A percentile compares a stretch with the other conserved stretches of the same genome.
phyloP scores from a whole-genome alignment of 2,329 filamentous ascomycete genomes.

The Cladosporium sp. region DNA sequence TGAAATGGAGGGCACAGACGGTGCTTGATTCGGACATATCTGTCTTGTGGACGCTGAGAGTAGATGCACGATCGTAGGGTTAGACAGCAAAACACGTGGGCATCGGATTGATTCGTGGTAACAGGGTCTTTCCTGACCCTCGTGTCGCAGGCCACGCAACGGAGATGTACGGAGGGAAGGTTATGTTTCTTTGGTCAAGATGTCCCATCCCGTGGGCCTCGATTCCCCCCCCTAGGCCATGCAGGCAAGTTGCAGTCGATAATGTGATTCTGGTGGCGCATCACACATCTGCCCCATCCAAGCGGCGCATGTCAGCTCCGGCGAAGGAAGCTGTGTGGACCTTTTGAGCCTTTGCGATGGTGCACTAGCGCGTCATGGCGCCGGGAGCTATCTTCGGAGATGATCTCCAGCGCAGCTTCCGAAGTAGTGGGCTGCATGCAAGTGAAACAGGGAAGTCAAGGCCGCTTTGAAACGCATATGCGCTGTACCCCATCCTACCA shows the following conservation, averaged over 20 bases:
- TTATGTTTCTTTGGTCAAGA: background rate
- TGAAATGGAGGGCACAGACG: background rate
- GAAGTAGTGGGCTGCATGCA: slow-evolving; percentile 1
- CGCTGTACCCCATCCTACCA: background rate
- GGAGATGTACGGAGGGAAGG: background rate
- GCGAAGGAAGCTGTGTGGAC: background rate
- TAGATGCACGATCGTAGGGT: background rate
- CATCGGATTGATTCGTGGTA: background rate
- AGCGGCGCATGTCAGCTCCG: background rate
- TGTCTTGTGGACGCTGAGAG: background rate
- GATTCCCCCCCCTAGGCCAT: background rate
- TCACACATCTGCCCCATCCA: background rate
- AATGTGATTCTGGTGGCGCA: background rate
- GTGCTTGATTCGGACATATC: background rate
- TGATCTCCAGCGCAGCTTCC: slow-evolving; percentile 14
- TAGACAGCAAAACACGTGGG: slow-evolving; percentile 1
- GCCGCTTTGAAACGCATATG: slow-evolving; percentile 4
- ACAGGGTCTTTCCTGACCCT: background rate
- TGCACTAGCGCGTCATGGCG: slow-evolving; percentile 3
- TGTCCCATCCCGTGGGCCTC: background rate
- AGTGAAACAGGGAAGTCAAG: slow-evolving; percentile 14
- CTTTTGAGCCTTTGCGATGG: no score
- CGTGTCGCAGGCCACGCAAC: background rate
- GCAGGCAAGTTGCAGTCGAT: background rate
- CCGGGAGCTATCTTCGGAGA: slow-evolving; percentile 19